Evolutionary conservation across 345 rosid genomes (phyloP).

Genomic region (Toxicodendron radicans): DNA sequence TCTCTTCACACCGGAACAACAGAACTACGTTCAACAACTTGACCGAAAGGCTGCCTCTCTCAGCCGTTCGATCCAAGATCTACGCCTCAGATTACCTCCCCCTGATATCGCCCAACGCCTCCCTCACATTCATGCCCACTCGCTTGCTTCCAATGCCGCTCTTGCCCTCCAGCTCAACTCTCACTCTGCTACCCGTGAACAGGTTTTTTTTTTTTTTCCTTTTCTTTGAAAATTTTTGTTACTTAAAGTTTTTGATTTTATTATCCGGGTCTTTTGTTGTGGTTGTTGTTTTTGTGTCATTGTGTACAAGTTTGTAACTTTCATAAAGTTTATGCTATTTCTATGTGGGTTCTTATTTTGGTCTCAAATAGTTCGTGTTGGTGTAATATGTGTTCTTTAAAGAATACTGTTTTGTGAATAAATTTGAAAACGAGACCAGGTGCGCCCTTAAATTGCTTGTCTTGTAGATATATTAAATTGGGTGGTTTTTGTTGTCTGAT

Average conservation of each 20-base stretch:
- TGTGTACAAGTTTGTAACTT: not conserved
- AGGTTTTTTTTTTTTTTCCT: constrained; percentile 40
- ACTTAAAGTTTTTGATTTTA: not conserved
- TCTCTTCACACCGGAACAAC: constrained; percentile 64
- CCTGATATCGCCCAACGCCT: constrained; percentile 86
- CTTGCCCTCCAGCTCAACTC: constrained; percentile 89
- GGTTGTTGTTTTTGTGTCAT: not conserved
- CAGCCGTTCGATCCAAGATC: constrained; percentile 81
- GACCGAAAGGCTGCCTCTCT: constrained; percentile 68
- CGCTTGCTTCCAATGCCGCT: constrained; percentile 88
- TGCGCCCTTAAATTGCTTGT: not conserved
- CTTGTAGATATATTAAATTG: not conserved
- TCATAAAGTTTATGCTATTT: not conserved
- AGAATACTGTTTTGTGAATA: no score
- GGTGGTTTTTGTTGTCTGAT: not conserved
- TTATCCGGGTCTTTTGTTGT: not conserved
- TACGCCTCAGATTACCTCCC: constrained; percentile 82
- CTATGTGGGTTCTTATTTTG: not conserved
- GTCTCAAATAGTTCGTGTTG: not conserved
- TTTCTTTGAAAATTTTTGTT: not conserved
- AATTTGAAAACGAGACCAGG: no score
- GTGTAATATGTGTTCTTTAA: no score
- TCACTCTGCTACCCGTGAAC: constrained; percentile 92
- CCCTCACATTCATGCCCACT: constrained; percentile 90
- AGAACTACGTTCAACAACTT: constrained; percentile 61